A percentile compares a stretch with the other conserved stretches of the same genome.
phyloP scores from a whole-genome alignment of 164 flowering plant genomes.

The Aristolochia californica region DNA sequence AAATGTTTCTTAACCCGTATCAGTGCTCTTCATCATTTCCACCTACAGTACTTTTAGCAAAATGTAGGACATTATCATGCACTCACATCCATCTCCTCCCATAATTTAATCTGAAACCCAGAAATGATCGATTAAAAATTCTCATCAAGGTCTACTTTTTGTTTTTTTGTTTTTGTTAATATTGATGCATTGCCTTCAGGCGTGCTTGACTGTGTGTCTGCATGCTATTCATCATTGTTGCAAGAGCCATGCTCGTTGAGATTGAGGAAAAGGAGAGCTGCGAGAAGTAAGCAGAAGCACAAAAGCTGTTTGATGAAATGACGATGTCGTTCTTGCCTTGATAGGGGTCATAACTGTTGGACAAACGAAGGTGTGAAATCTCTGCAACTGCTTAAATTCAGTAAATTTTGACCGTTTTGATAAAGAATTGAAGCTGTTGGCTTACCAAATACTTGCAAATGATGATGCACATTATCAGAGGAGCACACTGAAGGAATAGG shows the following conservation, averaged over 20 bases:
- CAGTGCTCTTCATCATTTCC: neutral
- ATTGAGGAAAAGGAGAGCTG: neutral
- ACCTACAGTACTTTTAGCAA: neutral
- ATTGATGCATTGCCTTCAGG: conserved; percentile 1
- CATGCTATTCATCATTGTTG: neutral
- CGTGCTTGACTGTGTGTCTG: conserved; percentile 2
- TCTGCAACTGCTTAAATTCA: neutral
- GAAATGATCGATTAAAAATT: neutral
- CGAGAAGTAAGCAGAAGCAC: neutral
- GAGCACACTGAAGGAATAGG: too few species aligned
- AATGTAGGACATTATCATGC: neutral
- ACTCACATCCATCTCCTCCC: neutral
- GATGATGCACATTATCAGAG: too few species aligned
- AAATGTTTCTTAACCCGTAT: too few species aligned
- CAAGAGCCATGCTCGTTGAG: neutral
- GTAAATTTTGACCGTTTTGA: neutral
- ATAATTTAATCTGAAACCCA: neutral
- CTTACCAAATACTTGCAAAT: too few species aligned
- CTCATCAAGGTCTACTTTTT: neutral
- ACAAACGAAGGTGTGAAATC: too few species aligned
- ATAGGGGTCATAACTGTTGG: too few species aligned
- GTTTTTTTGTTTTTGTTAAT: neutral
- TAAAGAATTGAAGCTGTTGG: neutral
- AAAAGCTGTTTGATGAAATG: neutral
- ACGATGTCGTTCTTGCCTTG: neutral